A percentile compares a stretch with the other conserved stretches of the same genome.
These are phyloP conservation scores for Dothideomycetes sp. DNA, from an alignment of 2,329 filamentous ascomycete species.

Conservation along the genomic window DNA sequence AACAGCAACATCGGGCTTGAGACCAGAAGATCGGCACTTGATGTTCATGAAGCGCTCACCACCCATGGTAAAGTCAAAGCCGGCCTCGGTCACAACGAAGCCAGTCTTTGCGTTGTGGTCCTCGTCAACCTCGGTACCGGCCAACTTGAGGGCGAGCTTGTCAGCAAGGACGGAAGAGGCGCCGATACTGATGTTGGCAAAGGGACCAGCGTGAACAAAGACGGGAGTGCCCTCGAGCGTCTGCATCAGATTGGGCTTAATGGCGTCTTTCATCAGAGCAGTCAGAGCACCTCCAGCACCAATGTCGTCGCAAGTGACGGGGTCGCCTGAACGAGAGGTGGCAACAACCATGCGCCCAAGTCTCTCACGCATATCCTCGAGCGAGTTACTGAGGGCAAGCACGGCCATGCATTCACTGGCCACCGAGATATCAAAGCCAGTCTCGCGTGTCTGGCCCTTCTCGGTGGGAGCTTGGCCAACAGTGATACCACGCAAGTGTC, in stretches of 20 bases:
- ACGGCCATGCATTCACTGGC: conserved; percentile 98
- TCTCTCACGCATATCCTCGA: conserved; percentile 83
- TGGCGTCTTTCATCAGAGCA: conserved; percentile 93
- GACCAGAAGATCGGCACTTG: conserved; percentile 91
- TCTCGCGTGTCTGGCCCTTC: conserved; percentile 78
- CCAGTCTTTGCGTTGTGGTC: conserved; percentile 73
- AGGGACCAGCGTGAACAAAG: conserved; percentile 93
- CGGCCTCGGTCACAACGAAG: conserved; percentile 92
- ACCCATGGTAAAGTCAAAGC: conserved; percentile 99
- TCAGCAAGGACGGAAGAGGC: conserved; percentile 93
- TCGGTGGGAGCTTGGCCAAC: conserved; percentile 84
- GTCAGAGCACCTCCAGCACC: conserved; percentile 86
- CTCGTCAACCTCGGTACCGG: conserved; percentile 87
- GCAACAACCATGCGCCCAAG: conserved; percentile 94
- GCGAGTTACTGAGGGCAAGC: conserved; percentile 78
- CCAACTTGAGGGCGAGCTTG: conserved; percentile 89
- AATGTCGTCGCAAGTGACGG: conserved; percentile 92
- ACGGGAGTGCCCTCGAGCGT: conserved; percentile 94
- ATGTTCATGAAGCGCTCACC: conserved; percentile 99
- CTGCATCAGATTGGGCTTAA: conserved; percentile 99
- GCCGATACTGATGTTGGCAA: conserved; percentile 96
- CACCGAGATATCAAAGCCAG: conserved; percentile 95
- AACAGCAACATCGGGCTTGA: conserved; percentile 86
- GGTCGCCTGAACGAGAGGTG: conserved; percentile 73
- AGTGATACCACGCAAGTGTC: conserved; percentile 81